Evolutionary conservation across 441 rosid species (phyloP).

Genomic region (Pelargonium fulgidum): DNA sequence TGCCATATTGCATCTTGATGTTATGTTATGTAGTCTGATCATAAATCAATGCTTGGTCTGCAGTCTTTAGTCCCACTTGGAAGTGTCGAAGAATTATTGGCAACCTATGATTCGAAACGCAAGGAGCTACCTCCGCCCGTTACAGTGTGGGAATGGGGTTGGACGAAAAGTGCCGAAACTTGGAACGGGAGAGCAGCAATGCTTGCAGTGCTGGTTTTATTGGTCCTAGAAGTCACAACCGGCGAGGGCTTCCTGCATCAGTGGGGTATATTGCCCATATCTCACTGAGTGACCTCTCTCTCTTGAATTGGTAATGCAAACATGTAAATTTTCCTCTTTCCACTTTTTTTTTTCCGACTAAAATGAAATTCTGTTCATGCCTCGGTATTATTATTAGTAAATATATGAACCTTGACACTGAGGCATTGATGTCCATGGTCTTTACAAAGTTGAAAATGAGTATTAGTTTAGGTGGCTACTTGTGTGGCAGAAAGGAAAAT

Average conservation of each 20-base stretch:
- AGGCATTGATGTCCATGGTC: not conserved
- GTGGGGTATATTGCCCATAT: constrained; percentile 71
- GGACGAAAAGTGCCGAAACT: constrained; percentile 98
- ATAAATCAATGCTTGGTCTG: constrained; percentile 15
- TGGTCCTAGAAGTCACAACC: constrained; percentile 84
- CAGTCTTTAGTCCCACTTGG: constrained; percentile 96
- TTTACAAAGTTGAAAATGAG: constrained; percentile 4
- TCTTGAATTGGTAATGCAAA: too few species aligned
- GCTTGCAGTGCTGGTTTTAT: constrained; percentile 78
- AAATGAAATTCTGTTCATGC: too few species aligned
- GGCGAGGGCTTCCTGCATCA: constrained; percentile 94
- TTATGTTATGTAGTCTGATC: constrained; percentile 17
- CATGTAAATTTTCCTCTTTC: too few species aligned
- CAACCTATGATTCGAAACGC: constrained; percentile 81
- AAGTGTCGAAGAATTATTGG: constrained; percentile 85
- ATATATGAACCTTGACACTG: constrained; percentile 7
- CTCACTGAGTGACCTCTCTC: constrained; percentile 26
- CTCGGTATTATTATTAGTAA: not conserved
- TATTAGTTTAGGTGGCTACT: constrained; percentile 13
- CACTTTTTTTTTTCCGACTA: too few species aligned
- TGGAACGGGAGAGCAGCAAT: constrained; percentile 99
- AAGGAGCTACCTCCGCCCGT: constrained; percentile 87
- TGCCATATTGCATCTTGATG: too few species aligned
- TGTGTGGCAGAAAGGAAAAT: not conserved
- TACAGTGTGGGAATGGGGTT: constrained; percentile 97